Evolutionary conservation across 2,329 filamentous ascomycete species (phyloP).

Genomic region (Arthrobotrys iridis): DNA sequence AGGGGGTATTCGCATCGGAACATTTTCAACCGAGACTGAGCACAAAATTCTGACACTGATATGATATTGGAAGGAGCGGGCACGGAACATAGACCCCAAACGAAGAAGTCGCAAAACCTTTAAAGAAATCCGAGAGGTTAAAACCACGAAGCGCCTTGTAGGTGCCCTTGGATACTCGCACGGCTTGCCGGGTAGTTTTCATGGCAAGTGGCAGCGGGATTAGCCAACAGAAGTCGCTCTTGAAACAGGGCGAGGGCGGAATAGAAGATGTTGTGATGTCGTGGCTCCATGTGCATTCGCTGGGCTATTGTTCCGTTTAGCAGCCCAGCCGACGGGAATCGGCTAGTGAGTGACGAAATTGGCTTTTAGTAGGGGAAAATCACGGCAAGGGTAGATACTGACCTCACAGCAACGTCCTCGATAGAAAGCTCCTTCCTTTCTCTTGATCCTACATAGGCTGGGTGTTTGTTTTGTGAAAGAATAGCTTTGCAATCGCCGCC

Average conservation of each 20-base stretch:
- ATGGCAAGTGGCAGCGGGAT: slow-evolving; percentile 23
- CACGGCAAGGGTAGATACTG: slow-evolving; percentile 20
- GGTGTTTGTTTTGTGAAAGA: too few species aligned
- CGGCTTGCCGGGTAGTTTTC: slow-evolving; percentile 8
- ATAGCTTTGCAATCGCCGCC: slow-evolving; percentile 20
- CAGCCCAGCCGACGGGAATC: slow-evolving; percentile 48
- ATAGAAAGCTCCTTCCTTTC: slow-evolving; percentile 26
- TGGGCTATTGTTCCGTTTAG: slow-evolving; percentile 37
- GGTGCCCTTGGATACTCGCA: slow-evolving; percentile 9
- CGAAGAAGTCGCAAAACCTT: slow-evolving; percentile 37
- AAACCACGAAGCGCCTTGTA: slow-evolving; percentile 30
- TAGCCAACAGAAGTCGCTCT: slow-evolving; percentile 5
- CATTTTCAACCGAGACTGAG: slow-evolving; percentile 49
- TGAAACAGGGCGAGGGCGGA: slow-evolving; percentile 18
- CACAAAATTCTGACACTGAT: slow-evolving; percentile 29
- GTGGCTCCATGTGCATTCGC: background rate
- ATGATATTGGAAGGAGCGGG: slow-evolving; percentile 50
- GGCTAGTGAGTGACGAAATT: slow-evolving; percentile 51
- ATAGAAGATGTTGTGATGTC: slow-evolving; percentile 4
- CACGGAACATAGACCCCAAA: slow-evolving; percentile 26
- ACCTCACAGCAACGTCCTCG: background rate
- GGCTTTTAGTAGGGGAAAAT: slow-evolving; percentile 45
- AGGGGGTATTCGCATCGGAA: slow-evolving; percentile 37
- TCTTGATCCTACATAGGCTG: background rate
- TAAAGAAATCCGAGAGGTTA: slow-evolving; percentile 33